Percentiles rank a stretch among this genome's conserved stretches.
These are phyloP conservation scores for Phytophthora pluvialis DNA, from an alignment of 352 stramenopile species.

Conservation along the genomic window DNA sequence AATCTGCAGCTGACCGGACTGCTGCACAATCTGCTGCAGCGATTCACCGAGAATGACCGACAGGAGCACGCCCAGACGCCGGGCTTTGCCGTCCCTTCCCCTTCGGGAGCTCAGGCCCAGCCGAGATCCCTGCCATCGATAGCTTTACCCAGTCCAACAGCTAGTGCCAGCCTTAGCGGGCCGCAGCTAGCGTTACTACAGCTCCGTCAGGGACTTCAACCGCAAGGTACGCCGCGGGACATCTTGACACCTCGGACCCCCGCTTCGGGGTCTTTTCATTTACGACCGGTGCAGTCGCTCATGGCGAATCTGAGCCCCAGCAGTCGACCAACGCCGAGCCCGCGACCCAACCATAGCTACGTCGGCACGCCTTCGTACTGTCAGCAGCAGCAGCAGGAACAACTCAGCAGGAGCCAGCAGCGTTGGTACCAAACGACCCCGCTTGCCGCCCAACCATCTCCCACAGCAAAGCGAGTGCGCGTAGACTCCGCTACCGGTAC, in stretches of 20 bases:
- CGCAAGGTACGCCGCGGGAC: constrained; percentile 30
- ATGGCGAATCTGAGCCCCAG: constrained; percentile 39
- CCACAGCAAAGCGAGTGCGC: constrained; percentile 22
- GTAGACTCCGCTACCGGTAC: constrained; percentile 34
- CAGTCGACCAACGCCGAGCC: constrained; percentile 36
- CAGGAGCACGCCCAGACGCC: constrained; percentile 13
- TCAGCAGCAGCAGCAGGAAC: constrained; percentile 33
- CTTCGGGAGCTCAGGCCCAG: constrained; percentile 22
- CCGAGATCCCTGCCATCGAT: constrained; percentile 30
- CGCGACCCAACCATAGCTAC: constrained; percentile 28
- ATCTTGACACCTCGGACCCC: constrained; percentile 39
- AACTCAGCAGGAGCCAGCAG: constrained; percentile 30
- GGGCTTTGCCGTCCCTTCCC: constrained; percentile 14
- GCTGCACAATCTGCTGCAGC: constrained; percentile 58
- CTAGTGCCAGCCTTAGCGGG: constrained; percentile 21
- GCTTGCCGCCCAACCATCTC: constrained; percentile 32
- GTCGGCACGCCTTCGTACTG: constrained; percentile 35
- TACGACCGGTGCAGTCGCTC: constrained; percentile 55
- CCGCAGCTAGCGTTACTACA: constrained; percentile 41
- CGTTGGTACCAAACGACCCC: constrained; percentile 32
- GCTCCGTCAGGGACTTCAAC: constrained; percentile 37
- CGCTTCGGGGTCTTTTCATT: constrained; percentile 43
- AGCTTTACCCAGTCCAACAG: constrained; percentile 36
- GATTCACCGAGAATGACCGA: constrained; percentile 31
- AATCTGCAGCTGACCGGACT: constrained; percentile 67